Conservation (phyloP, 2,329 filamentous ascomycete genomes). For the Aureobasidium sp. region DNA sequence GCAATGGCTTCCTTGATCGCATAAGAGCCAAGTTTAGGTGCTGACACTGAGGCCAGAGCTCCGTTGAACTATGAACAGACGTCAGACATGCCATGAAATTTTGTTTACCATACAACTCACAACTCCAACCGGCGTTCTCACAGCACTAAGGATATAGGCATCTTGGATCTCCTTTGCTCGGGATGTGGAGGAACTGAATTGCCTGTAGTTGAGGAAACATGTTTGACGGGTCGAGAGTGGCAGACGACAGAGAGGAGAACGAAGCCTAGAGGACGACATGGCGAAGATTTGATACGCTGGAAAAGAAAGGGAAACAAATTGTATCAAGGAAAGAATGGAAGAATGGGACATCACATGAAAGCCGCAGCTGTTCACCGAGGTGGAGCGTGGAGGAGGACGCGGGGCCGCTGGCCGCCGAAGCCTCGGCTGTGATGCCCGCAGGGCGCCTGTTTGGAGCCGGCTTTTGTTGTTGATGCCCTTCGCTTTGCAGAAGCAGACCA, state of each 20-base stretch:
- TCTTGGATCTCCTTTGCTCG: slow-evolving; percentile 66
- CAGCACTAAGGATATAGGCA: slow-evolving; percentile 86
- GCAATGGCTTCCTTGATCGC: slow-evolving; percentile 87
- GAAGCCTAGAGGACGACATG: slow-evolving; percentile 11
- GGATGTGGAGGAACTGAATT: slow-evolving; percentile 45
- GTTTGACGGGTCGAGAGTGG: slow-evolving; percentile 8
- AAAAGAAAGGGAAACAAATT: slow-evolving; percentile 1
- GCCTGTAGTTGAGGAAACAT: slow-evolving; percentile 1
- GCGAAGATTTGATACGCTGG: not conserved
- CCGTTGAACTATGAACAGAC: slow-evolving; percentile 73
- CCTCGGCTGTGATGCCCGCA: slow-evolving; percentile 1
- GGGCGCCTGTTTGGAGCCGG: not conserved
- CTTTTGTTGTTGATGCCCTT: too few relatives aligned
- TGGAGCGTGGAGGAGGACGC: slow-evolving; percentile 1
- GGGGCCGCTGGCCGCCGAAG: not conserved
- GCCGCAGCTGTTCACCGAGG: slow-evolving; percentile 8
- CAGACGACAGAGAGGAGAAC: not conserved
- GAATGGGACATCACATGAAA: slow-evolving; percentile 11
- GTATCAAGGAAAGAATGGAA: slow-evolving; percentile 7
- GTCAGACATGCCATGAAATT: not conserved
- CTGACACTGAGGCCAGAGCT: slow-evolving; percentile 72
- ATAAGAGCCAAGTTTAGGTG: slow-evolving; percentile 79
- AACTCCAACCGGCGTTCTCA: slow-evolving; percentile 84
- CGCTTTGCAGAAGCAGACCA: not conserved
- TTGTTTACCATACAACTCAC: slow-evolving; percentile 40